These are phyloP conservation scores for Cenchrus purpureus DNA, from an alignment of 176 grass and related monocot species.

Conservation along the genomic window DNA sequence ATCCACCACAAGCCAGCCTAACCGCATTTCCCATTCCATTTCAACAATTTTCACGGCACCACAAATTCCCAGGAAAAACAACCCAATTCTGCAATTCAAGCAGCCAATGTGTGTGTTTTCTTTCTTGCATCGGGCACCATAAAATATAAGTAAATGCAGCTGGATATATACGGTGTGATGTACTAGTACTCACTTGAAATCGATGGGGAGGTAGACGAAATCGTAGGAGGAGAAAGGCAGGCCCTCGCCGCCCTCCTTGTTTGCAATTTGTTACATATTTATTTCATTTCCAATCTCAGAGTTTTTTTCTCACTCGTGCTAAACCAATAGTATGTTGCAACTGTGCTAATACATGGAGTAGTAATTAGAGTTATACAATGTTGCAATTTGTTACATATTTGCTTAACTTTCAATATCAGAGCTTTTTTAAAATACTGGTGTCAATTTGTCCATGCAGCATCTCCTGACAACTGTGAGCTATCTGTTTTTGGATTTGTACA, in stretches of 20 bases:
- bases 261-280: no score
- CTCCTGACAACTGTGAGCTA: no score
- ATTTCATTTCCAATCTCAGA: no score
- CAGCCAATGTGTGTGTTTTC: neutral
- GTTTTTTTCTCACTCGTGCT: no score
- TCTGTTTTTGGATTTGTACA: no score
- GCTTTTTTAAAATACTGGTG: no score
- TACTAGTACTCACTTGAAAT: conserved; percentile 91
- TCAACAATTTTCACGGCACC: neutral
- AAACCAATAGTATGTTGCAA: no score
- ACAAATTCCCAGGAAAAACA: neutral
- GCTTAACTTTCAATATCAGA: no score
- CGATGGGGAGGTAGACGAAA: conserved; percentile 98
- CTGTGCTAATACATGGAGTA: no score
- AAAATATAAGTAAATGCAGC: conserved; percentile 54
- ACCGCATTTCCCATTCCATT: neutral
- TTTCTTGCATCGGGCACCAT: conserved; percentile 38
- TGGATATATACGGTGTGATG: neutral
- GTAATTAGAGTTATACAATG: no score
- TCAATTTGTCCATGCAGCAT: no score
- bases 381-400: no score
- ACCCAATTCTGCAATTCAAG: neutral
- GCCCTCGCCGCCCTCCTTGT: conserved; percentile 3
- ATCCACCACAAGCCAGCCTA: conserved; percentile 16
- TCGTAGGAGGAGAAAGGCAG: conserved; percentile 88